Evolutionary conservation across 345 rosid species (phyloP).

Genomic region (Leavenworthia alabamica): DNA sequence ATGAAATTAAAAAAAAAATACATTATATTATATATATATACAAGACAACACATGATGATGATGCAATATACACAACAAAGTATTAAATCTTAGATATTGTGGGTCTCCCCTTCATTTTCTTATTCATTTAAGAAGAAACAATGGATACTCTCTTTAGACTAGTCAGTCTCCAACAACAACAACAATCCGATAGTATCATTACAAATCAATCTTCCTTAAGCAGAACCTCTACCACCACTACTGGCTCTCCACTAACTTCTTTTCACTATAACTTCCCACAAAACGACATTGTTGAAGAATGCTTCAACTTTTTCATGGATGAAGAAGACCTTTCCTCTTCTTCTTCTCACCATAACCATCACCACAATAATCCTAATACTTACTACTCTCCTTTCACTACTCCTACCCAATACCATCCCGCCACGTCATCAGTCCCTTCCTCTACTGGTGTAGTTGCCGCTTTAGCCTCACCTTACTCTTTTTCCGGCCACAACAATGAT

Average conservation of each 20-base stretch:
- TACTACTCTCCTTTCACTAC: constrained; percentile 37
- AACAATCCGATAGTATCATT: constrained; percentile 57
- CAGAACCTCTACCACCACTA: constrained; percentile 76
- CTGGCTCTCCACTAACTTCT: constrained; percentile 56
- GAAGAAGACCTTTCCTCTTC: constrained; percentile 98
- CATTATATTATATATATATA: constrained; percentile 2
- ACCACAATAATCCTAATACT: constrained; percentile 9
- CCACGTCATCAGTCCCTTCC: constrained; percentile 36
- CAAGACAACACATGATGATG: constrained; percentile 26
- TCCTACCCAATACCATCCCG: constrained; percentile 28
- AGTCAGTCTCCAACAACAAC: constrained; percentile 58
- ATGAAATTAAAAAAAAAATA: neutral
- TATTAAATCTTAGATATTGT: constrained; percentile 45
- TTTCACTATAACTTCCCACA: constrained; percentile 50
- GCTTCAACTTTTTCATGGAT: constrained; percentile 99
- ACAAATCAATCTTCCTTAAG: constrained; percentile 71
- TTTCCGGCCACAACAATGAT: constrained; percentile 34
- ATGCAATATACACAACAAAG: constrained; percentile 29
- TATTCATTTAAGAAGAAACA: constrained; percentile 20
- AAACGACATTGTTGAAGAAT: constrained; percentile 61
- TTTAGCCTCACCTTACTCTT: constrained; percentile 29
- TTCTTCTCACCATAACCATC: constrained; percentile 54
- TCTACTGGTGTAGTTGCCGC: constrained; percentile 25
- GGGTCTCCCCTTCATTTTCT: constrained; percentile 39
- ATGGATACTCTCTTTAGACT: constrained; percentile 96